Base-by-base conservation (phyloP, 116 monocot species). In the Phalaenopsis hybrid region DNA sequence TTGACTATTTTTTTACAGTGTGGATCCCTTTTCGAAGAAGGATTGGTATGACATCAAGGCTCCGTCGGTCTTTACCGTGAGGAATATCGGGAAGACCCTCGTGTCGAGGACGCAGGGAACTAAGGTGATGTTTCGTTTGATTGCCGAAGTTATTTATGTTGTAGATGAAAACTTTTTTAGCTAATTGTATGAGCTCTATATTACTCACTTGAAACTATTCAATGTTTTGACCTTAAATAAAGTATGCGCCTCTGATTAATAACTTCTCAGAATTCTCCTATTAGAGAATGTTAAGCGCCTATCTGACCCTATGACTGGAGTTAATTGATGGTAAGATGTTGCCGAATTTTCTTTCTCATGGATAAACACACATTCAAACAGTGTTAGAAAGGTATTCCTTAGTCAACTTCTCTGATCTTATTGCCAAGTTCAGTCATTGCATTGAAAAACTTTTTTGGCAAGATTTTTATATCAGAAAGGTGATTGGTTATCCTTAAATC, bases 1-100 rank as follows among this genome's bases (percentile, higher is more conserved):
- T 25, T 65, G 9, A 12, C 1, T 12, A 23, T 23, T 23, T 5
- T 61, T 65, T 12, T 23, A 23, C 65, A 65, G 65, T 8, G 96
- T 94, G 0, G 94, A 96, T 90, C 94, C 94, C 0, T 94, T 96
- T 74, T 15, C 92, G 1, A 96, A 96, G 86, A 96, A 96, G 88
- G 96, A 96, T 63, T 96, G 96, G 96, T 96, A 94, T 70, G 94
- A 94, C 72, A 94, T 96, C 83, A 96, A 94, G 89, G 96, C 96
- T 0, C 94, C 96, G 0, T 89, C 96, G 34, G 81, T 89, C n/a
- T 96, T 96, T 77, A 87, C 44, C 23, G 86, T 85, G 18, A 90
- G 91, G 86, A 94, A 88, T 78, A 50, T 92, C 20, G 96, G 96
- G 34, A 96, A 96, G 74, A 96, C 96, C 70, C 89, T 96, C 2